Base-by-base conservation (phyloP, 140 eudicot genomes). In the Senecio squalidus region DNA sequence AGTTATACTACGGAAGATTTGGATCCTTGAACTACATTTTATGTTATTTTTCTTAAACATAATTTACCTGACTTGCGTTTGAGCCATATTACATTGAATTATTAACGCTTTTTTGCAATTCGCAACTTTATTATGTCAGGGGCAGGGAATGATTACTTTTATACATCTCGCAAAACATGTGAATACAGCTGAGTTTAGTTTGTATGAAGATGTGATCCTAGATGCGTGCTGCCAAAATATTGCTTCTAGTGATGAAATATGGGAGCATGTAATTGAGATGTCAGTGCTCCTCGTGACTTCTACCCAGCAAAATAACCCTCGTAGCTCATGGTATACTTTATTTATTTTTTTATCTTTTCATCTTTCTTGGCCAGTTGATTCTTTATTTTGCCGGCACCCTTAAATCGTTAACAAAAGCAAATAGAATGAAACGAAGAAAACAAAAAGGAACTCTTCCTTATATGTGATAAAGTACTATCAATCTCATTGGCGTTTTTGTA, bases 201-300 rank as follows among this genome's bases (percentile, higher is more conserved):
- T 81, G 58, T 92, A 70, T 75, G 84, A 73, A 65, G 96, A 87
- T 80, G 99, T 84, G 55, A 78, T 92, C 18, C 80, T 88, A 45
- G 96, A 92, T 67, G 99, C 96, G 0, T 92, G 96, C 72, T 76
- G 86, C 55, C 85, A 88, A 61, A 92, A 88, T 74, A 65, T 92
- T 66, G 96, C 96, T 67, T 84, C 78, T 1, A 72, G 67, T 69
- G 99, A 92, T 74, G 93, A 84, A 73, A 79, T 87, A 66, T 87
- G 99, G 99, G 84, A 79, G 7, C 58, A 70, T 44, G 93, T 81
- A 38, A 96, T 92, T 57, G 93, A 92, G 74, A 92, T 92, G 99
- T 84, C 99, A 0, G 89, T 92, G 49, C 89, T 88, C 66, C 75
- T 92, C 2, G 79, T 74, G 13, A 78, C 89, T 44, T 73, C 41